A percentile compares a stretch with the other conserved stretches of the same genome.
Conservation (phyloP, 441 rosid species). For the Gossypium gossypioides region DNA sequence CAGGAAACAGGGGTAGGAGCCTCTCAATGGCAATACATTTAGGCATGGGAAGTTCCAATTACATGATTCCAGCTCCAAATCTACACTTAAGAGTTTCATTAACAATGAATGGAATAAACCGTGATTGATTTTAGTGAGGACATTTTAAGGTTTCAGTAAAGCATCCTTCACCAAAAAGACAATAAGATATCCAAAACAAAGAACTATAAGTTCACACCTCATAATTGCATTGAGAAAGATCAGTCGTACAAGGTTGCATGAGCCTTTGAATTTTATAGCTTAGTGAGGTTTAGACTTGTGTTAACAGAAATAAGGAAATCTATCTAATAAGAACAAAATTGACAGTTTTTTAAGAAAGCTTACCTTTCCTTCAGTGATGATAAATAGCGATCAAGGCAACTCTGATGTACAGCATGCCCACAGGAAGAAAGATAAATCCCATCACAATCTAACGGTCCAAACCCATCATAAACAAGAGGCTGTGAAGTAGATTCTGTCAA, state of each 20-base stretch:
- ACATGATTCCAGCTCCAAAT: background rate
- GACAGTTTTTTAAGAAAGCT: conserved; percentile 12
- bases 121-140: background rate
- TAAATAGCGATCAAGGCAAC: conserved; percentile 77
- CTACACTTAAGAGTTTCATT: background rate
- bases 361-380: conserved; percentile 88
- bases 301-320: background rate
- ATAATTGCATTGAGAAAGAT: background rate
- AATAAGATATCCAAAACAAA: background rate
- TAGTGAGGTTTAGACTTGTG: background rate
- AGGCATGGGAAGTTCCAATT: background rate
- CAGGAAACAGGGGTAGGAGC: background rate
- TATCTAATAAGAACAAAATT: background rate
- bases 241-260: background rate
- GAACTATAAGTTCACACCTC: background rate
- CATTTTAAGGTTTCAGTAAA: background rate
- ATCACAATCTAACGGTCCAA: conserved; percentile 74
- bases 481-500: conserved; percentile 29
- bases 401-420: conserved; percentile 96
- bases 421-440: conserved; percentile 88
- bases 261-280: background rate
- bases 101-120: background rate
- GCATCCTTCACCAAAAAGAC: background rate
- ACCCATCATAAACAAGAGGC: conserved; percentile 42
- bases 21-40: background rate